These are phyloP conservation scores for Dioscorea alata DNA, from an alignment of 106 monocot species.

Conservation along the genomic window DNA sequence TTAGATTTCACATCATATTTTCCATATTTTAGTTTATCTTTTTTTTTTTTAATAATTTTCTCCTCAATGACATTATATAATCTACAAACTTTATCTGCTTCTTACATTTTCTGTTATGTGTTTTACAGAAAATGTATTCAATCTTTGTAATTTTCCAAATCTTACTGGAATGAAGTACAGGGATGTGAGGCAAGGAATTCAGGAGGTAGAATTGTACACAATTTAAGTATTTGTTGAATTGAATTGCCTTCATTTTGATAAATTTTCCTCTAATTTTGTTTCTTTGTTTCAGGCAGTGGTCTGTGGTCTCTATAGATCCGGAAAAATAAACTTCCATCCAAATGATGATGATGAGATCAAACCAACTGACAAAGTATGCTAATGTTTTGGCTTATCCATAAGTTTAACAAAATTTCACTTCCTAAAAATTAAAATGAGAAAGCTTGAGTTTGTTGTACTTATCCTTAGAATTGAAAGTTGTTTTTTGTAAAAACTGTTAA, in stretches of 20 bases:
- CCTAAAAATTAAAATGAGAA: background rate
- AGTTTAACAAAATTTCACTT: background rate
- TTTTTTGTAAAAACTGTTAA: no score
- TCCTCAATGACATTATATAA: background rate
- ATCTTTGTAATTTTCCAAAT: slow-evolving; percentile 50
- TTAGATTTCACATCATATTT: background rate
- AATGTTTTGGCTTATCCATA: background rate
- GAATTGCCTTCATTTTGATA: no score
- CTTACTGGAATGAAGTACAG: slow-evolving; percentile 62
- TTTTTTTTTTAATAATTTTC: no score
- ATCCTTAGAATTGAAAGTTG: no score
- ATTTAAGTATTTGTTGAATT: background rate
- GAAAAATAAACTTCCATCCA: slow-evolving; percentile 80
- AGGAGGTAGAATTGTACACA: slow-evolving; percentile 42
- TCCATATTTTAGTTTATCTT: no score
- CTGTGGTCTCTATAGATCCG: slow-evolving; percentile 81
- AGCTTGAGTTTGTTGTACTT: no score
- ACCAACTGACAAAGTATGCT: slow-evolving; percentile 72
- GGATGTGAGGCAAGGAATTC: slow-evolving; percentile 50
- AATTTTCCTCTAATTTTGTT: background rate
- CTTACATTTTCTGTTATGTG: slow-evolving; percentile 9
- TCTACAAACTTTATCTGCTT: background rate
- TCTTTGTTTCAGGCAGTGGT: slow-evolving; percentile 64
- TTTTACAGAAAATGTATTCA: slow-evolving; percentile 88
- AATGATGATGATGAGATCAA: slow-evolving; percentile 68